Evolutionary conservation across 2,329 filamentous ascomycete genomes (phyloP), one percentile per base, ranked within the genome.

Genomic region (Cordyceps militaris): DNA sequence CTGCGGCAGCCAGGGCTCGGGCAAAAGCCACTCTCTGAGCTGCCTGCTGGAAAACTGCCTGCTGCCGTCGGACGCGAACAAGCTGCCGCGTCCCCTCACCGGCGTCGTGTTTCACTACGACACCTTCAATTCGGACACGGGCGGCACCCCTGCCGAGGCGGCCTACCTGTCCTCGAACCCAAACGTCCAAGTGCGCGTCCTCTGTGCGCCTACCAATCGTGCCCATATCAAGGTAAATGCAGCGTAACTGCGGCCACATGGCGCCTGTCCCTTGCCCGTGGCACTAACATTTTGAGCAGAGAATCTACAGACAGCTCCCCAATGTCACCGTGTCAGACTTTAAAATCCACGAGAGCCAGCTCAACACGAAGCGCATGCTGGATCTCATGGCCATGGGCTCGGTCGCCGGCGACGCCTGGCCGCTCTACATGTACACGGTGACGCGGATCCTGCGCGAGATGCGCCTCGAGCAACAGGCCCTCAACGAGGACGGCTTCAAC

Each of bases 71-170:
- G 63, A 67, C 0, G 70, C 78, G 0, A 79, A 78, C 7, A 65
- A 67, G 0, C 70, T 85, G 1, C 73, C 75, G 0, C 71, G 71
- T 0, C 83, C 83, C 0, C 69, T 87, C 0, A 81, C 82, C 0
- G 84, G 81, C 0, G 69, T 88, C 0, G 79, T 88, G 0, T 87
- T 88, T 50, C 84, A 88, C 61, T 88, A 85, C 59, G 83, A 86
- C 61, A 76, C 75, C 0, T 82, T 81, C 60, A 73, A 75, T 11
- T 79, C 75, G 0, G 76, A 79, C 44, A 63, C 66, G 0, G 69
- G 74, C 1, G 78, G 78, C 13, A 72, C 72, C 0, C 77, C 83
- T 1, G 85, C 83, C 57, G 85, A 88, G 65, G 83, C 79, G 0
- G 82, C 83, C 0, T 83, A 77, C 61, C 67, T 88, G 3, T 72